Evolutionary conservation across 495 filamentous ascomycete species (phyloP).

Genomic region (Bryoglossum gracile): DNA sequence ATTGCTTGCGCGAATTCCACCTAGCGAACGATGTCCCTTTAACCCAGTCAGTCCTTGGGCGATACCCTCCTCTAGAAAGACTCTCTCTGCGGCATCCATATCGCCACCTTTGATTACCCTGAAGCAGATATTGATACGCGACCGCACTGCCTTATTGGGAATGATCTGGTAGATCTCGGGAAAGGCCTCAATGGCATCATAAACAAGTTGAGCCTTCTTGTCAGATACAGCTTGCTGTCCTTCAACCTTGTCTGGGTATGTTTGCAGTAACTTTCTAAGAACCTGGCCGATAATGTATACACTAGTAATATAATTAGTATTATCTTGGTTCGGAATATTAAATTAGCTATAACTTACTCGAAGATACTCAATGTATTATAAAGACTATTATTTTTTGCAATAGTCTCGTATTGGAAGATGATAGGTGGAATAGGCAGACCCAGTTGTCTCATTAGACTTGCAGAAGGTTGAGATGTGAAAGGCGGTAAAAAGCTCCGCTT

Average conservation of each 20-base stretch:
- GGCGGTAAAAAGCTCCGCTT: conserved; percentile 70
- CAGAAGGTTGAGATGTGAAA: conserved; percentile 43
- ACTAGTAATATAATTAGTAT: conserved; percentile 28
- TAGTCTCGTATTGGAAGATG: conserved; percentile 70
- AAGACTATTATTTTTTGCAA: conserved; percentile 80
- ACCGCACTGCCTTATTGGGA: conserved; percentile 62
- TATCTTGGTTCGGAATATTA: not conserved
- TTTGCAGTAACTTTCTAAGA: conserved; percentile 56
- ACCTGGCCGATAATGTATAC: conserved; percentile 85
- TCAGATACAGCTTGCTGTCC: conserved; percentile 63
- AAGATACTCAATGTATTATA: conserved; percentile 97
- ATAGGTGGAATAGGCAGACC: conserved; percentile 68
- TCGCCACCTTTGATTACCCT: conserved; percentile 21
- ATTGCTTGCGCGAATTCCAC: conserved; percentile 51
- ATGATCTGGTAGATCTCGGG: too few relatives aligned
- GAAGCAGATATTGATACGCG: conserved; percentile 91
- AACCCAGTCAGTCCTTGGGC: conserved; percentile 57
- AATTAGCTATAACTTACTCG: conserved; percentile 29
- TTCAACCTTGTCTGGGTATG: conserved; percentile 56
- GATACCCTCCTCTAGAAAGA: conserved; percentile 66
- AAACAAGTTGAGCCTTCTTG: conserved; percentile 67
- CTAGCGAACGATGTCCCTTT: conserved; percentile 77
- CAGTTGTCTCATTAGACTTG: conserved; percentile 69
- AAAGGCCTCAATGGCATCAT: conserved; percentile 64
- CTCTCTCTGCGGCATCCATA: conserved; percentile 57